Evolutionary conservation across 805 yeast species (phyloP).

Genomic region (Ogataea kodamae): DNA sequence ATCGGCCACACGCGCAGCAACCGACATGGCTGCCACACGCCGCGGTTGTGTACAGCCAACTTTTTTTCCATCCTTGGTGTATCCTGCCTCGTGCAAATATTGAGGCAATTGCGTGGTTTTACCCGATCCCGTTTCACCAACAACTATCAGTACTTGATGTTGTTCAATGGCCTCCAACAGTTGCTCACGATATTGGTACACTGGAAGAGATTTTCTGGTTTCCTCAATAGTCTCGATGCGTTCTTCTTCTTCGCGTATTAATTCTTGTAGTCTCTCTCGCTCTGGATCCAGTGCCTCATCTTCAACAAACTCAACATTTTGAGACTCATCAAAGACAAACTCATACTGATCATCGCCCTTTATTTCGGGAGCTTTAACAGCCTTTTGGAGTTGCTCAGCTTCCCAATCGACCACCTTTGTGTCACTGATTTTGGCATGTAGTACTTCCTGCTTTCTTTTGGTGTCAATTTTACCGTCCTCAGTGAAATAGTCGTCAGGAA

Average conservation of each 20-base stretch:
- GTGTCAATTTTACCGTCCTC: conserved; percentile 51
- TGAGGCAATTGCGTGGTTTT: conserved; percentile 94
- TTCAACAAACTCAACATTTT: conserved; percentile 52
- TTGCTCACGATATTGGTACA: conserved; percentile 56
- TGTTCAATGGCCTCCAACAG: conserved; percentile 56
- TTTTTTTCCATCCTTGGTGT: conserved; percentile 48
- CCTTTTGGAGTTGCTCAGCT: conserved; percentile 19
- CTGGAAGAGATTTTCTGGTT: conserved; percentile 69
- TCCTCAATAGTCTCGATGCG: conserved; percentile 40
- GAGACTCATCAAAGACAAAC: conserved; percentile 69
- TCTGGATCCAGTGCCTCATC: conserved; percentile 34
- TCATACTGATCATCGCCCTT: conserved; percentile 51
- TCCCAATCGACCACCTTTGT: conserved; percentile 45
- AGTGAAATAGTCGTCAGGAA: conserved; percentile 58
- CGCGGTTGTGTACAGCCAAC: conserved; percentile 94
- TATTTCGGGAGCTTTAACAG: conserved; percentile 5
- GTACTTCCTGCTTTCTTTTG: conserved; percentile 49
- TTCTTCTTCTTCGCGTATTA: conserved; percentile 35
- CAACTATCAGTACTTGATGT: conserved; percentile 74
- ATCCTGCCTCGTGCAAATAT: conserved; percentile 79
- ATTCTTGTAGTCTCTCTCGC: conserved; percentile 28
- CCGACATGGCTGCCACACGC: conserved; percentile 90
- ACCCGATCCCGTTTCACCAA: conserved; percentile 97
- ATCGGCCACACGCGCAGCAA: conserved; percentile 87
- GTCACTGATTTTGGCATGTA: conserved; percentile 38